Evolutionary conservation across 2,329 filamentous ascomycete species (phyloP).

Genomic region (Fusarium duplospermum): DNA sequence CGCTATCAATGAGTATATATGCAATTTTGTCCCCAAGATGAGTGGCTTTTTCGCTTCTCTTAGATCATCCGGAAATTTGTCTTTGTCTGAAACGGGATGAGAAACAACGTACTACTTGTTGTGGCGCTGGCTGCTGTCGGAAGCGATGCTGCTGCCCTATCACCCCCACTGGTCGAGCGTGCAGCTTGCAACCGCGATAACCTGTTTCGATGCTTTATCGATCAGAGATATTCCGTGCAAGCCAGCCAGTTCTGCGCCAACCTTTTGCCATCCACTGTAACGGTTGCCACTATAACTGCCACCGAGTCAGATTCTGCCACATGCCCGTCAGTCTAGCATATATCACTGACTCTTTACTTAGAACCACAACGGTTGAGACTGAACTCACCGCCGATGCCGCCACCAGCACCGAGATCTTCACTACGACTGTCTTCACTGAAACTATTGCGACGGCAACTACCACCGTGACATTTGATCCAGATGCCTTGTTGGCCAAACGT

Average conservation of each 20-base stretch:
- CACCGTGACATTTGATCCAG: constrained; percentile 23
- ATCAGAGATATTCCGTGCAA: constrained; percentile 30
- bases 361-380: constrained; percentile 23
- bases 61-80: not conserved
- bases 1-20: not conserved
- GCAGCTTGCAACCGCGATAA: constrained; percentile 37
- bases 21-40: not conserved
- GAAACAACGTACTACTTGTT: constrained; percentile 2
- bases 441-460: constrained; percentile 35
- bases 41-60: not conserved
- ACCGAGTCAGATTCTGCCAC: constrained; percentile 10
- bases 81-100: constrained; percentile 4
- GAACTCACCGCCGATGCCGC: constrained; percentile 15
- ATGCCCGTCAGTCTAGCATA: not conserved
- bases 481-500: constrained; percentile 12
- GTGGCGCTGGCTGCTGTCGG: constrained; percentile 8
- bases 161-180: constrained; percentile 13
- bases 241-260: constrained; percentile 36
- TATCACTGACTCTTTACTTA: not conserved
- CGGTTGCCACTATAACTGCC: constrained; percentile 24
- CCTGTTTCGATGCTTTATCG: constrained; percentile 37
- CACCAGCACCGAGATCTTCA: constrained; percentile 18
- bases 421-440: constrained; percentile 34
- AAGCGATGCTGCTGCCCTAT: constrained; percentile 1
- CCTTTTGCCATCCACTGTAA: constrained; percentile 29